These are phyloP conservation scores for Chlamydomonas sphaeroides DNA, from an alignment of 139 green algal genomes.

Conservation along the genomic window DNA sequence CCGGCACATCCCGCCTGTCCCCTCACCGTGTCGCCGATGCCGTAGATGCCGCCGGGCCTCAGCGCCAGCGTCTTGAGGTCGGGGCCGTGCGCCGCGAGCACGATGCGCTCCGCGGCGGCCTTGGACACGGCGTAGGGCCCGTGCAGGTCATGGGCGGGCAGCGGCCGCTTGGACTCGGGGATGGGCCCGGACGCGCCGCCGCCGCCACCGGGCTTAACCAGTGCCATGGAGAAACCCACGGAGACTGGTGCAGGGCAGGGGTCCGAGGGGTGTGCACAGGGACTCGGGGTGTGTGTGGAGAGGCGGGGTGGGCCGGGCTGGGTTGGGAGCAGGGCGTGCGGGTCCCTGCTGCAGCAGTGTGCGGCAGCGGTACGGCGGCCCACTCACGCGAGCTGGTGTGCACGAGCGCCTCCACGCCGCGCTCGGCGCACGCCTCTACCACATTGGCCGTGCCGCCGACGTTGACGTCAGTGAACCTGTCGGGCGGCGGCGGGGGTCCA, in stretches of 20 bases:
- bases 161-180: background rate
- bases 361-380: too few relatives aligned
- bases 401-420: conserved; percentile 4
- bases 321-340: too few relatives aligned
- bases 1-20: too few relatives aligned
- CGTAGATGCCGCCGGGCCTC: conserved; percentile 32
- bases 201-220: background rate
- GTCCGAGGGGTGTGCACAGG: too few relatives aligned
- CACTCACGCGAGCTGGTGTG: conserved; percentile 20
- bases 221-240: conserved; percentile 5
- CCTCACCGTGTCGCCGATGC: conserved; percentile 4
- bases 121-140: conserved; percentile 23
- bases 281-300: too few relatives aligned
- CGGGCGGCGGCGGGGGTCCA: too few relatives aligned
- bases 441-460: conserved; percentile 18
- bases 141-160: background rate
- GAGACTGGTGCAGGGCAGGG: too few relatives aligned
- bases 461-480: too few relatives aligned
- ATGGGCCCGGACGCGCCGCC: background rate
- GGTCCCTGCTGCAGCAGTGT: too few relatives aligned
- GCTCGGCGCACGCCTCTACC: conserved; percentile 35
- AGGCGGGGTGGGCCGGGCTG: too few relatives aligned
- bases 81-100: conserved; percentile 28
- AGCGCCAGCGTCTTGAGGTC: conserved; percentile 21
- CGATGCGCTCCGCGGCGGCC: conserved; percentile 24